Conservation (phyloP, 2,329 filamentous ascomycete species). For the Aspergillus candidus region DNA sequence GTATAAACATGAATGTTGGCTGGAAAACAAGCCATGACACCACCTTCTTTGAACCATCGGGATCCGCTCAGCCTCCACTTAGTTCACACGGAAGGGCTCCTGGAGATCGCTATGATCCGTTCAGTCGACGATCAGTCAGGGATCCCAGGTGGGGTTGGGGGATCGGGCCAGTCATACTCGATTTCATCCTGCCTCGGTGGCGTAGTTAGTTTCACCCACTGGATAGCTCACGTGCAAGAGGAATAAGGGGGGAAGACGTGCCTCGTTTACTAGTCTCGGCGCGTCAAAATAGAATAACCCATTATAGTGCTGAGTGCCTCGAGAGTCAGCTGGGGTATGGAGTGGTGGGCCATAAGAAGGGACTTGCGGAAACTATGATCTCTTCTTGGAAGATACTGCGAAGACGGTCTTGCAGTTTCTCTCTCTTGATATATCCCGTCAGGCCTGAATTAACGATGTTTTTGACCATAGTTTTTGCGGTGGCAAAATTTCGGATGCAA, state of each 20-base stretch:
- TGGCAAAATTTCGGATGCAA: background rate
- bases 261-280: slow-evolving; percentile 5
- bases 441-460: slow-evolving; percentile 4
- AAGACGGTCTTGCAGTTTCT: slow-evolving; percentile 6
- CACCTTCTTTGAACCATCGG: too few species aligned
- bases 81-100: slow-evolving; percentile 2
- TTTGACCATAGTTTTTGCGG: background rate
- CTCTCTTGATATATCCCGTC: slow-evolving; percentile 8
- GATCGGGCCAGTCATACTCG: background rate
- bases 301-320: slow-evolving; percentile 5
- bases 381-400: slow-evolving; percentile 3
- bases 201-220: too few species aligned
- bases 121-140: background rate
- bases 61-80: background rate
- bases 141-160: too few species aligned
- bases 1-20: too few species aligned
- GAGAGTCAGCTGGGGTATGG: background rate
- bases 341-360: background rate
- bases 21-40: too few species aligned
- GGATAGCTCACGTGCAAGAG: background rate
- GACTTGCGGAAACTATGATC: slow-evolving; percentile 6
- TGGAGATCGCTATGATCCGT: slow-evolving; percentile 5
- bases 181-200: slow-evolving; percentile 6
- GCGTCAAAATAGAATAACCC: slow-evolving; percentile 11
- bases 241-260: background rate